Base-by-base conservation (phyloP, 2,329 filamentous ascomycete genomes). In the Emydomyces testavorans region DNA sequence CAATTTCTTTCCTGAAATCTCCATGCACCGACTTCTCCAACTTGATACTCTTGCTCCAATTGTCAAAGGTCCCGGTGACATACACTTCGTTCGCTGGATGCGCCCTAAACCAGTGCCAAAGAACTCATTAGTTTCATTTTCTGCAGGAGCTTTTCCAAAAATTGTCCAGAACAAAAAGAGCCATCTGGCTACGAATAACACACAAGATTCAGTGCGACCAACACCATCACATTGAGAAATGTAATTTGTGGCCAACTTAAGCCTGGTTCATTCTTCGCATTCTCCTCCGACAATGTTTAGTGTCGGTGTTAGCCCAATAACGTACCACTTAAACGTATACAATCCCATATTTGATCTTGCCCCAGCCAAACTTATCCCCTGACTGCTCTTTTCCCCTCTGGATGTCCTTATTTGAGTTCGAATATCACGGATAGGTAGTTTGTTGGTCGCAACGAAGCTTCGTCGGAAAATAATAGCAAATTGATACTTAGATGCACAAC, bases 61-160 rank as follows among this genome's bases (percentile, higher is more conserved):
- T 77, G 70, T 96, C 90, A 64, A 96, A 96, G 54, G 85, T 90
- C 64, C 92, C 92, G 34, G 90, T 96, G 58, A 96, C 92, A 68
- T 83, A 90, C 65, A 96, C 90, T 64, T 93, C 84, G 57, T 81
- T 76, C 63, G 85, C 89, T 58, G 80, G 73, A 65, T 92, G 82
- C 63, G 83, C 79, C 90, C 90, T 95, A 69, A 57, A 61, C 29
- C 18, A 24, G 15, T 29, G 24, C 13, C 10, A 34, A 39, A 46
- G 32, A 47, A n/a, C 3, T 10, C 16, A 24, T 46, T 16, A 46
- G 43, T 20, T 45, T 29, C 32, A 23, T 4, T 37, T 7, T 18
- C 8, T 35, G 28, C 34, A 31, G 16, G 26, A 34, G 23, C 11
- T 8, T 7, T 29, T 46, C 20, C 21, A 46, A 6, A 20, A 29